Percentiles rank a stretch among this genome's conserved stretches.
Conservation (phyloP, 2,329 filamentous ascomycete genomes). For the Scopulariopsis brevicaulis region DNA sequence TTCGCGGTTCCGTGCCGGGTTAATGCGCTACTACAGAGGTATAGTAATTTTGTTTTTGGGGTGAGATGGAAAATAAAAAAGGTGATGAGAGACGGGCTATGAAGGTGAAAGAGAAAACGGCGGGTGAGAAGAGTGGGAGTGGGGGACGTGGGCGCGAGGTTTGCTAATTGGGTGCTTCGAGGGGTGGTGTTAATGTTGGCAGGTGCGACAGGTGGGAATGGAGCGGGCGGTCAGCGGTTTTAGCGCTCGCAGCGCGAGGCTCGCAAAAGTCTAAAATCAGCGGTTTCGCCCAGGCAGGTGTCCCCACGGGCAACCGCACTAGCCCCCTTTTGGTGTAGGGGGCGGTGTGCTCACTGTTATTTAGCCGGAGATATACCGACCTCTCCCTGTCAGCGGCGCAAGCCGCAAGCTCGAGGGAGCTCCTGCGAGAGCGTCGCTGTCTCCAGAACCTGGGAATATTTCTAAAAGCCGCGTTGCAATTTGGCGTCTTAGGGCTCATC, state of each 20-base stretch:
- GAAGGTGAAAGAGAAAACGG: background rate
- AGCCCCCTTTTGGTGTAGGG: background rate
- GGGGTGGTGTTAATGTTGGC: background rate
- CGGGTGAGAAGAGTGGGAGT: background rate
- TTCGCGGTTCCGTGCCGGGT: background rate
- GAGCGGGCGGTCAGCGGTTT: conserved; percentile 1
- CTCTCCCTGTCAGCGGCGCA: background rate
- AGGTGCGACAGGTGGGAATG: background rate
- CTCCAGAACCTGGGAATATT: no score
- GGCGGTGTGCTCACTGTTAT: background rate
- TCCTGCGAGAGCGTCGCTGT: no score
- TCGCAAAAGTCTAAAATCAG: conserved; percentile 2
- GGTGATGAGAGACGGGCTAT: background rate
- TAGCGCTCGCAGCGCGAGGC: background rate
- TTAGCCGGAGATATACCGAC: background rate
- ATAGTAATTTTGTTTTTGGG: background rate
- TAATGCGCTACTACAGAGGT: background rate
- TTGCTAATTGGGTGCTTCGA: background rate
- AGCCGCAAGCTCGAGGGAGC: no score
- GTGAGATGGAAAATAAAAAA: background rate
- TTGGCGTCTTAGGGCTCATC: no score
- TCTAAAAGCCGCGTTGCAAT: no score
- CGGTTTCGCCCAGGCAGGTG: background rate
- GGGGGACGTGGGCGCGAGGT: background rate
- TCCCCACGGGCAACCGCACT: conserved; percentile 3